Evolutionary conservation across 2,329 filamentous ascomycete species (phyloP).

Genomic region (Verticillium nubilum): DNA sequence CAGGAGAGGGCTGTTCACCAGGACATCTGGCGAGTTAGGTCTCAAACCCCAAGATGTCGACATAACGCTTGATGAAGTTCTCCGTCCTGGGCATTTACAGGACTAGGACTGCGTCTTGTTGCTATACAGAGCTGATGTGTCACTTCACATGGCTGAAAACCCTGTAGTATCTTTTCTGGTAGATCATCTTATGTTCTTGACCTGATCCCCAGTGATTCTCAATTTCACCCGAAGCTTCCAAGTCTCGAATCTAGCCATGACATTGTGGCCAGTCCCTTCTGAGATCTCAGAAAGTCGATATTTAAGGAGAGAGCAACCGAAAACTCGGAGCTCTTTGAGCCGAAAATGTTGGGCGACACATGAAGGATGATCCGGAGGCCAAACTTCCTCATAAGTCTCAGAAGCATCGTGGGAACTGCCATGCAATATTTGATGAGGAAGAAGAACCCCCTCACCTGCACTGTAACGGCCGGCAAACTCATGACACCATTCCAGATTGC

Average conservation of each 20-base stretch:
- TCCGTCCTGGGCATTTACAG: slow-evolving; percentile 17
- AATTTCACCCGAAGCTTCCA: no score
- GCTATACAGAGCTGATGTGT: slow-evolving; percentile 22
- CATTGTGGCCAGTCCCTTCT: no score
- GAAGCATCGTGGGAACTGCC: not conserved
- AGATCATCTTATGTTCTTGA: no score
- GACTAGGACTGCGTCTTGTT: slow-evolving; percentile 20
- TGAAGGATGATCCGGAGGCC: slow-evolving; percentile 21
- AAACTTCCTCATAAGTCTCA: not conserved
- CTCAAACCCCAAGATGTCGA: slow-evolving; percentile 16
- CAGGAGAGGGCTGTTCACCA: slow-evolving; percentile 9
- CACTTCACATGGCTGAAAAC: no score
- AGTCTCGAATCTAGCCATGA: no score
- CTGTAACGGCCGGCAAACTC: slow-evolving; percentile 33
- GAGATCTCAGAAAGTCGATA: no score
- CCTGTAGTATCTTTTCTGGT: no score
- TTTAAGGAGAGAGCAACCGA: no score
- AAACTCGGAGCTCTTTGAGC: no score
- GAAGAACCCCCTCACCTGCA: slow-evolving; percentile 1
- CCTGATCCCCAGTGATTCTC: no score
- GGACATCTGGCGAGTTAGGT: slow-evolving; percentile 21
- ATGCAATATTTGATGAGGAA: not conserved
- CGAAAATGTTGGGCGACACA: no score
- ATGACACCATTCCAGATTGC: slow-evolving; percentile 30
- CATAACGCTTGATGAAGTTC: slow-evolving; percentile 12